These are phyloP conservation scores for Pythium dissimile DNA, from an alignment of 352 stramenopile genomes.

Conservation along the genomic window DNA sequence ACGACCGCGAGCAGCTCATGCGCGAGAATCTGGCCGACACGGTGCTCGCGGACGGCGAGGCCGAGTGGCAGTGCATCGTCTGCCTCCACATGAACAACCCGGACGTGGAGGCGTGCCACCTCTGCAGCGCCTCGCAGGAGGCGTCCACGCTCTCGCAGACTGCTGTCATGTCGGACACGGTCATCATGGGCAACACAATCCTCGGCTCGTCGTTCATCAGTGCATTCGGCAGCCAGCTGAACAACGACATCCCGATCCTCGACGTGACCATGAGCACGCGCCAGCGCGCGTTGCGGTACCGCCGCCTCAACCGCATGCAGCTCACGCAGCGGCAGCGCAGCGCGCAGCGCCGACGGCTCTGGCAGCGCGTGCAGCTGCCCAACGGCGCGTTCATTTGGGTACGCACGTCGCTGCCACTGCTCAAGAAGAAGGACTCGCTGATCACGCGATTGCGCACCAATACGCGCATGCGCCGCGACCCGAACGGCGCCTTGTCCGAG, in stretches of 20 bases:
- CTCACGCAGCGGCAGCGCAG: conserved; percentile 38
- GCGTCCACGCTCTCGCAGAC: conserved; percentile 16
- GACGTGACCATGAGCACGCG: conserved; percentile 26
- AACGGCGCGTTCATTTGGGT: conserved; percentile 40
- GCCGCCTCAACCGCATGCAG: conserved; percentile 38
- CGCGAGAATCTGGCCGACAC: conserved; percentile 38
- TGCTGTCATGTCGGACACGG: conserved; percentile 17
- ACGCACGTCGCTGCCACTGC: conserved; percentile 21
- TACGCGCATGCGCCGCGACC: conserved; percentile 20
- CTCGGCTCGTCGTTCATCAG: conserved; percentile 20
- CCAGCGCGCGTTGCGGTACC: conserved; percentile 38
- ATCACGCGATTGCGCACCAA: conserved; percentile 25
- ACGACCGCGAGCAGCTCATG: conserved; percentile 26
- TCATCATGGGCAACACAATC: conserved; percentile 26
- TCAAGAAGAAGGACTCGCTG: conserved; percentile 25
- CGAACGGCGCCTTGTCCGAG: conserved; percentile 15
- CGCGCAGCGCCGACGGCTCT: conserved; percentile 31
- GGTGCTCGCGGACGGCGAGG: conserved; percentile 31
- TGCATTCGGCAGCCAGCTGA: not conserved
- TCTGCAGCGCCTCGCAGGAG: conserved; percentile 35
- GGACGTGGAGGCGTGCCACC: conserved; percentile 22
- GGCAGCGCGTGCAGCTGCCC: conserved; percentile 34
- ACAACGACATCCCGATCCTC: conserved; percentile 8
- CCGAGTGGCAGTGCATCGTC: conserved; percentile 47
- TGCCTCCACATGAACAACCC: conserved; percentile 47